phyloP scores from a whole-genome alignment of 2,329 filamentous ascomycete species.

The Fusarium begoniae region DNA sequence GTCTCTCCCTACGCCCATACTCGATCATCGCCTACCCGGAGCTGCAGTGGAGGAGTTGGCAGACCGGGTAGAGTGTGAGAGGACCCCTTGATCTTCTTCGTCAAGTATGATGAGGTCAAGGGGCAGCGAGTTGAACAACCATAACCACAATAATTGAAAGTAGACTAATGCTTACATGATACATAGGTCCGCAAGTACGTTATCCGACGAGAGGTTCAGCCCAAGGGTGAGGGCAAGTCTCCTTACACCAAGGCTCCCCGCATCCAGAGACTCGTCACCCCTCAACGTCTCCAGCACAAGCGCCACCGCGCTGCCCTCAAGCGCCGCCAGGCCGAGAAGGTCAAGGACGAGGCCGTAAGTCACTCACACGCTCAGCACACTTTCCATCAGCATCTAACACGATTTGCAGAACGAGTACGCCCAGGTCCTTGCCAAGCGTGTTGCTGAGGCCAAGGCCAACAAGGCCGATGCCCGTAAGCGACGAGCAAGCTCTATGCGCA shows the following conservation, averaged over 20 bases:
- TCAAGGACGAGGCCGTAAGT: constrained; percentile 98
- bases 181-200: constrained; percentile 97
- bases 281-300: constrained; percentile 99
- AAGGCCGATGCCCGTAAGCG: constrained; percentile 97
- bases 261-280: constrained; percentile 99
- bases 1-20: constrained; percentile 67
- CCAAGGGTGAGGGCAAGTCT: constrained; percentile 97
- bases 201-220: constrained; percentile 97
- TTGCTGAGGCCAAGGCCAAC: constrained; percentile 92
- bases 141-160: constrained; percentile 26
- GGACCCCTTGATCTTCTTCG: constrained; percentile 40
- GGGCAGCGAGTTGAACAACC: constrained; percentile 38
- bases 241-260: constrained; percentile 99
- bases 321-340: constrained; percentile 95
- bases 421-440: constrained; percentile 95
- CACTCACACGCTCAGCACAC: too few species aligned
- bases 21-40: constrained; percentile 76
- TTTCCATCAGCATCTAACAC: not conserved
- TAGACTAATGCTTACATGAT: constrained; percentile 52
- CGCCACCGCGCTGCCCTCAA: constrained; percentile 97
- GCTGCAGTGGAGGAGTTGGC: constrained; percentile 55
- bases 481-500: constrained; percentile 93
- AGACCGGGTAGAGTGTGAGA: constrained; percentile 70
- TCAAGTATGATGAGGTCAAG: constrained; percentile 12
- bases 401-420: constrained; percentile 89